Evolutionary conservation across 805 yeast species (phyloP).

Genomic region (Candida caryicola): DNA sequence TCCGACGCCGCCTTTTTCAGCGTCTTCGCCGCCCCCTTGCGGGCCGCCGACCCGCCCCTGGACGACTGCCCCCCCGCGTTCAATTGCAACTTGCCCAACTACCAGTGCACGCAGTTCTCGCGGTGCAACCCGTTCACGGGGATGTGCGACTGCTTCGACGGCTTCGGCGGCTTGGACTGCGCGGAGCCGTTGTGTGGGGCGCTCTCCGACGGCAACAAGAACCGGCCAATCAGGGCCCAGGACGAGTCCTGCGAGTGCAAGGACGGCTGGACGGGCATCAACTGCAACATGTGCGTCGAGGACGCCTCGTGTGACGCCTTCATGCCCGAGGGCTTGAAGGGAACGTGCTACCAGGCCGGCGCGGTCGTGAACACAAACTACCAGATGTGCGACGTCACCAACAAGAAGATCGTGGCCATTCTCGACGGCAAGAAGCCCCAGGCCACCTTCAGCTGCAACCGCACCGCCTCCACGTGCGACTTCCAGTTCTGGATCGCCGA

Average conservation of each 20-base stretch:
- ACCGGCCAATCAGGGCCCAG: slow-evolving; percentile 61
- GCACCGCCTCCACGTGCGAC: slow-evolving; percentile 62
- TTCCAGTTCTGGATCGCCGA: slow-evolving; percentile 97
- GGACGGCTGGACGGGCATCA: slow-evolving; percentile 91
- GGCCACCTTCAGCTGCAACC: slow-evolving; percentile 87
- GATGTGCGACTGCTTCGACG: slow-evolving; percentile 85
- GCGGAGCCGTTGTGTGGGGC: slow-evolving; percentile 85
- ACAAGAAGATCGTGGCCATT: slow-evolving; percentile 76
- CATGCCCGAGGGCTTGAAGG: slow-evolving; percentile 80
- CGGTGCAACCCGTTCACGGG: slow-evolving; percentile 87
- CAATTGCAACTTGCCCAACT: slow-evolving; percentile 90
- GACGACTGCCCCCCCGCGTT: slow-evolving; percentile 85
- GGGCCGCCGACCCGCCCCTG: background rate
- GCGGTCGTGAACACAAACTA: slow-evolving; percentile 74
- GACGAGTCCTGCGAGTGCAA: slow-evolving; percentile 66
- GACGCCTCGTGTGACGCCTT: slow-evolving; percentile 81
- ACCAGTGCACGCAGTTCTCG: slow-evolving; percentile 86
- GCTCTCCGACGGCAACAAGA: slow-evolving; percentile 55
- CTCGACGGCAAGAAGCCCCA: slow-evolving; percentile 82
- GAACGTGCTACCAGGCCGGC: slow-evolving; percentile 88
- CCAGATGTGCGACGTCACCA: slow-evolving; percentile 95
- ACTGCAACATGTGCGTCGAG: slow-evolving; percentile 78
- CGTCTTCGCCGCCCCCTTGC: background rate
- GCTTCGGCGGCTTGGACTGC: slow-evolving; percentile 94
- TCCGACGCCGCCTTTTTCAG: background rate